Percentiles rank a stretch among this genome's conserved stretches.
Conservation (phyloP, 2,329 filamentous ascomycete genomes). For the Stagonosporopsis chrysanthemi region DNA sequence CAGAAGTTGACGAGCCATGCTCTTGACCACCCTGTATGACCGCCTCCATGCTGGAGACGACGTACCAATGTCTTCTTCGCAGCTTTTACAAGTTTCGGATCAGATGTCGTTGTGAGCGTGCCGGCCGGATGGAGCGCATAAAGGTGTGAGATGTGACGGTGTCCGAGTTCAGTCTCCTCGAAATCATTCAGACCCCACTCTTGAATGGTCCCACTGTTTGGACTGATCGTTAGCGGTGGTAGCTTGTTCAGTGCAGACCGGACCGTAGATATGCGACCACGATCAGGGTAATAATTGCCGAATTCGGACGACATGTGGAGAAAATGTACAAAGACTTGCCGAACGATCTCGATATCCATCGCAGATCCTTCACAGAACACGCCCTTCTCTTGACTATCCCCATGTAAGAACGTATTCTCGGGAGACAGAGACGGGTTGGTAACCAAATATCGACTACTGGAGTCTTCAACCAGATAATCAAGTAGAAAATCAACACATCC, state of each 20-base stretch:
- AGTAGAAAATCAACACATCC: conserved; percentile 50
- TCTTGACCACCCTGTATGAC: conserved; percentile 61
- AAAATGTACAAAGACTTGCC: conserved; percentile 50
- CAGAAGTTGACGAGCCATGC: conserved; percentile 61
- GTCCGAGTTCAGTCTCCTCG: conserved; percentile 55
- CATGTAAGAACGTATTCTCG: conserved; percentile 46
- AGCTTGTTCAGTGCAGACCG: conserved; percentile 18
- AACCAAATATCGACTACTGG: conserved; percentile 27
- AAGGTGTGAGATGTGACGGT: conserved; percentile 61
- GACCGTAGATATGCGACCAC: conserved; percentile 1
- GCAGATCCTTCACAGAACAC: conserved; percentile 42
- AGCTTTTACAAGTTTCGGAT: conserved; percentile 43
- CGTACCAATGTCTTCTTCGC: conserved; percentile 45
- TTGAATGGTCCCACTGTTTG: conserved; percentile 38
- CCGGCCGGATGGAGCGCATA: conserved; percentile 59
- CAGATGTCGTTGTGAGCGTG: conserved; percentile 47
- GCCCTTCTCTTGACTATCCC: conserved; percentile 35
- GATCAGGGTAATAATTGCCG: background rate
- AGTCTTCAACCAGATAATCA: conserved; percentile 49
- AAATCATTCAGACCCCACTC: conserved; percentile 43
- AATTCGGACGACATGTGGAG: conserved; percentile 19
- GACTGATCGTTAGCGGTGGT: conserved; percentile 30
- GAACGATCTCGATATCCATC: conserved; percentile 58
- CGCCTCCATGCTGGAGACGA: conserved; percentile 35
- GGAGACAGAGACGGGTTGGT: conserved; percentile 51